A percentile compares a stretch with the other conserved stretches of the same genome.
Evolutionary conservation across 768 basidiomycete genomes (phyloP).

Genomic region (Auricularia sp.): DNA sequence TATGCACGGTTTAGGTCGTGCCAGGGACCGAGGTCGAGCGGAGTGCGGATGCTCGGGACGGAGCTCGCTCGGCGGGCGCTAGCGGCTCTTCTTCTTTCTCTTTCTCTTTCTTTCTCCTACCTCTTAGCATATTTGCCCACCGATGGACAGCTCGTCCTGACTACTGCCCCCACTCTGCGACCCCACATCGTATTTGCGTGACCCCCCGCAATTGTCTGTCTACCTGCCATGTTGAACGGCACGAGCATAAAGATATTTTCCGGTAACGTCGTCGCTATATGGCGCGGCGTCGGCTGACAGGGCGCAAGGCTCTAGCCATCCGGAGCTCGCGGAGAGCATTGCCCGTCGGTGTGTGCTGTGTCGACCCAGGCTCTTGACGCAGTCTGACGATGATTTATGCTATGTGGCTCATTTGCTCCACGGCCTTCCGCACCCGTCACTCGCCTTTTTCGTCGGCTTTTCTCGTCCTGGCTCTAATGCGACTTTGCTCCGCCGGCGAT

Average conservation of each 20-base stretch:
- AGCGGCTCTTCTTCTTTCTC: background rate
- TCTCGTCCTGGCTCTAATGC: too few relatives aligned
- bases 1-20: too few relatives aligned
- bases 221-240: slow-evolving; percentile 38
- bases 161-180: background rate
- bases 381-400: background rate
- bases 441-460: too few relatives aligned
- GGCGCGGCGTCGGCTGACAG: slow-evolving; percentile 1
- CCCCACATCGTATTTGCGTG: background rate
- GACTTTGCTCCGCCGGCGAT: too few relatives aligned
- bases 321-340: slow-evolving; percentile 88
- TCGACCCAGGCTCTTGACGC: background rate
- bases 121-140: slow-evolving; percentile 11
- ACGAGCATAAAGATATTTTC: slow-evolving; percentile 50
- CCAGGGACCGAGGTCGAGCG: too few relatives aligned
- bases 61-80: too few relatives aligned
- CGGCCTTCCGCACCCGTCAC: too few relatives aligned
- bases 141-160: background rate
- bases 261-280: slow-evolving; percentile 27
- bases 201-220: background rate
- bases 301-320: slow-evolving; percentile 79
- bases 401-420: background rate
- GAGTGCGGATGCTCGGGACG: too few relatives aligned
- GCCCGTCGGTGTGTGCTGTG: slow-evolving; percentile 63
- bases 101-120: slow-evolving; percentile 11